Conservation (phyloP, 441 rosid genomes). For the Gossypium gossypioides region DNA sequence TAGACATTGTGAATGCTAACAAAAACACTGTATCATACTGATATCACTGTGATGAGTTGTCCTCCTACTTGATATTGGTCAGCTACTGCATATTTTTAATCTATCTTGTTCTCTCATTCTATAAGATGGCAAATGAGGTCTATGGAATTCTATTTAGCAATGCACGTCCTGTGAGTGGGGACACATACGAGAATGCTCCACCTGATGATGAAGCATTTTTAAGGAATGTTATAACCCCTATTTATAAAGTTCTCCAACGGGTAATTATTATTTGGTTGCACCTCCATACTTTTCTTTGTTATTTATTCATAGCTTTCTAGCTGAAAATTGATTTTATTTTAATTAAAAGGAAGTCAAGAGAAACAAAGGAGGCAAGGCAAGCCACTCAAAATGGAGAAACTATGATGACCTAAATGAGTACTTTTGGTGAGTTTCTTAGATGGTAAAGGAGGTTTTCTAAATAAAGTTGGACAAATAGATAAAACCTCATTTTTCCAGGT, state of each 20-base stretch:
- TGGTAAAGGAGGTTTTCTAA: not conserved
- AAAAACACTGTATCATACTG: not conserved
- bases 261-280: slow-evolving; percentile 30
- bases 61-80: not conserved
- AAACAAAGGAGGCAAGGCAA: slow-evolving; percentile 72
- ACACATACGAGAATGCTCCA: slow-evolving; percentile 32
- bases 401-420: slow-evolving; percentile 96
- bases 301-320: slow-evolving; percentile 5
- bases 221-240: slow-evolving; percentile 69
- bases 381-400: slow-evolving; percentile 98
- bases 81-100: not conserved
- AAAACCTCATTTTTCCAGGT: slow-evolving; percentile 39
- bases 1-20: not conserved
- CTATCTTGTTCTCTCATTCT: slow-evolving; percentile 20
- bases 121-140: slow-evolving; percentile 77
- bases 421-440: slow-evolving; percentile 60
- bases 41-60: not conserved
- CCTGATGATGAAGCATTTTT: slow-evolving; percentile 77
- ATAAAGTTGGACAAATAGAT: slow-evolving; percentile 7
- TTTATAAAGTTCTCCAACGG: slow-evolving; percentile 65
- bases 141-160: slow-evolving; percentile 50
- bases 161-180: slow-evolving; percentile 59
- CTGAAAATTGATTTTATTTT: slow-evolving; percentile 20
- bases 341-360: slow-evolving; percentile 65
- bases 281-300: not conserved